Evolutionary conservation across 495 filamentous ascomycete genomes (phyloP).

Genomic region (Pseudomonodictys pantanalensis): DNA sequence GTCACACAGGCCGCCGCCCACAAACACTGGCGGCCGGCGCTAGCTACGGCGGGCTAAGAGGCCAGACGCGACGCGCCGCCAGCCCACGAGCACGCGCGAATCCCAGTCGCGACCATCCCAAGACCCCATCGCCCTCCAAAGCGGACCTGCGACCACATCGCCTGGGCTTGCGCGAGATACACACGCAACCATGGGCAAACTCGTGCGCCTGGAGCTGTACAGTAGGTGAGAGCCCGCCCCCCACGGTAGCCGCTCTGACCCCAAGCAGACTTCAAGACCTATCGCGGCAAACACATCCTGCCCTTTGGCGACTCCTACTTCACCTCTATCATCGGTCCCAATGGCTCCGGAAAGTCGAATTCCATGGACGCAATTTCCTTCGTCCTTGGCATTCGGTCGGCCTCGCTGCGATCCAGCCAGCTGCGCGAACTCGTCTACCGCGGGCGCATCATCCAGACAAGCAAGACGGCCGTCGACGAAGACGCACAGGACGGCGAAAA

Average conservation of each 20-base stretch:
- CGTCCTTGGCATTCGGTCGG: slow-evolving; percentile 96
- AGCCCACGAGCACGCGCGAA: not conserved
- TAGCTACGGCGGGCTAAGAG: too few species aligned
- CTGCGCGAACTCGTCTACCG: slow-evolving; percentile 94
- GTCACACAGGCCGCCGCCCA: too few species aligned
- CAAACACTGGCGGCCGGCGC: too few species aligned
- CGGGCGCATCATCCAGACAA: slow-evolving; percentile 85
- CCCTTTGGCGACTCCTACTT: slow-evolving; percentile 99
- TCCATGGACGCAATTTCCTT: slow-evolving; percentile 99
- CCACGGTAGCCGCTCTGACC: not conserved
- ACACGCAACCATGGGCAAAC: slow-evolving; percentile 68
- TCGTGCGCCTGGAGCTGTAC: slow-evolving; percentile 89
- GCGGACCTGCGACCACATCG: not conserved
- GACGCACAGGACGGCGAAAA: slow-evolving; percentile 58
- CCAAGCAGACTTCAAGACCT: slow-evolving; percentile 91
- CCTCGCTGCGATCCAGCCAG: slow-evolving; percentile 91
- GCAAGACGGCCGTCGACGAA: slow-evolving; percentile 84
- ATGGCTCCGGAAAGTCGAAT: slow-evolving; percentile 99
- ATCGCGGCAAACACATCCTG: slow-evolving; percentile 89
- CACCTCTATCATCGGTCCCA: slow-evolving; percentile 97
- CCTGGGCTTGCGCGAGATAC: not conserved
- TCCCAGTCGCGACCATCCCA: not conserved
- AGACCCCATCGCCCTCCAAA: not conserved
- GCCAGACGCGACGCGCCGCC: not conserved
- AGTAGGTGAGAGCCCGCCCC: slow-evolving; percentile 57